Conservation (phyloP, 345 rosid species). For the rapeseed (Brassica napus) region DNA sequence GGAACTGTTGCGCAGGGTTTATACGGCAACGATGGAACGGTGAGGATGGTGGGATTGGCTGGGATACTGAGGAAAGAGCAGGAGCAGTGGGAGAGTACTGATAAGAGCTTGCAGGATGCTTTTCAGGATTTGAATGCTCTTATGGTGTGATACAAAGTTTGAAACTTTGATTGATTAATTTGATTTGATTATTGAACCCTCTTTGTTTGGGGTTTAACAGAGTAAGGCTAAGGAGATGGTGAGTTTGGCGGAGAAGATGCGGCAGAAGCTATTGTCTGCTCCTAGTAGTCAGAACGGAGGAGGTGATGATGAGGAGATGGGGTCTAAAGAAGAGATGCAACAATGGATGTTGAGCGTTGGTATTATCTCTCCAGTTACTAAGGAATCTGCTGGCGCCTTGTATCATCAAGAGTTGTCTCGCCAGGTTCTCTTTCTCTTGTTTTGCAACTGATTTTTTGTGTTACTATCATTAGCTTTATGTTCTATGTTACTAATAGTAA, state of each 20-base stretch:
- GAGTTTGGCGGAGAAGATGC: constrained; percentile 87
- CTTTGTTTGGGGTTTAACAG: constrained; percentile 44
- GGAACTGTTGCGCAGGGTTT: constrained; percentile 51
- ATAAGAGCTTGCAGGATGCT: constrained; percentile 93
- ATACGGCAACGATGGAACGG: constrained; percentile 71
- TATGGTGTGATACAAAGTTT: constrained; percentile 50
- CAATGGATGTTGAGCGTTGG: constrained; percentile 96
- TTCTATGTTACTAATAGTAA: not conserved
- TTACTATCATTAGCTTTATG: constrained; percentile 7
- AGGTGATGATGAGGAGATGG: constrained; percentile 78
- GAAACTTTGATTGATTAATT: not conserved
- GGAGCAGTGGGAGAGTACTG: constrained; percentile 92
- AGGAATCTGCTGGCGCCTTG: constrained; percentile 93
- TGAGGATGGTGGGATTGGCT: constrained; percentile 92
- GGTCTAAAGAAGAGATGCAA: constrained; percentile 93
- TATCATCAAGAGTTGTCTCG: constrained; percentile 90
- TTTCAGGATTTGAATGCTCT: constrained; percentile 95
- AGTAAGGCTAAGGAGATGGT: constrained; percentile 95
- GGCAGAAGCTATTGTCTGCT: constrained; percentile 81
- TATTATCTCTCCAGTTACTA: constrained; percentile 91
- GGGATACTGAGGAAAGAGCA: constrained; percentile 96
- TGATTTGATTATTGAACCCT: not conserved
- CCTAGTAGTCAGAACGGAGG: constrained; percentile 54
- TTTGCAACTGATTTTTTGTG: constrained; percentile 1
- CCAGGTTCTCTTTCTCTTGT: constrained; percentile 58